Conservation (phyloP, 1,139 yeast genomes). For the Wickerhamiella pararugosa region DNA sequence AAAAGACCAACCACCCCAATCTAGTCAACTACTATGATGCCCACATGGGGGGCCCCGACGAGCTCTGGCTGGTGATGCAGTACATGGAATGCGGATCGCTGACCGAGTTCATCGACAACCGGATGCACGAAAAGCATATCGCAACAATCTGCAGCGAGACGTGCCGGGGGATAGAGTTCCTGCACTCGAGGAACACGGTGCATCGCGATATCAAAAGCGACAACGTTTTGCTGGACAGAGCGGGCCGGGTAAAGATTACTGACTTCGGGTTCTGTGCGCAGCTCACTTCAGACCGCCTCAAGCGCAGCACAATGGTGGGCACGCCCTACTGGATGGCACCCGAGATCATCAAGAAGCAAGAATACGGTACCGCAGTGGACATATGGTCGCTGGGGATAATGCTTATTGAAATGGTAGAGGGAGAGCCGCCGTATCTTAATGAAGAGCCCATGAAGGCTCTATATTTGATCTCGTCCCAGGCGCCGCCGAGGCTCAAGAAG, state of each 20-base stretch:
- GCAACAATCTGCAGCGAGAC: conserved; percentile 94
- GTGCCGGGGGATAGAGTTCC: conserved; percentile 63
- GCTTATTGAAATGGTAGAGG: conserved; percentile 98
- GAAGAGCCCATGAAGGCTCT: conserved; percentile 89
- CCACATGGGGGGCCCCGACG: conserved; percentile 38
- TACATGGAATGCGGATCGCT: conserved; percentile 96
- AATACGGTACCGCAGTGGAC: conserved; percentile 93
- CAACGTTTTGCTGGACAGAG: conserved; percentile 64
- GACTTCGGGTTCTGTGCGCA: conserved; percentile 84
- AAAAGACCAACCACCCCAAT: conserved; percentile 3
- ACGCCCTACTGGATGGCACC: conserved; percentile 99
- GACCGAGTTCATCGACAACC: conserved; percentile 85
- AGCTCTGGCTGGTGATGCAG: conserved; percentile 95
- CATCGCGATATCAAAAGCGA: conserved; percentile 96
- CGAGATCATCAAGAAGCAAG: conserved; percentile 85
- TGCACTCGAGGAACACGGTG: conserved; percentile 86
- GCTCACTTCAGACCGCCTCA: conserved; percentile 67
- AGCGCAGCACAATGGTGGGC: conserved; percentile 96
- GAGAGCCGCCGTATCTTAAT: conserved; percentile 93
- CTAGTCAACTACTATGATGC: conserved; percentile 33
- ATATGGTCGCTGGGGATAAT: conserved; percentile 96
- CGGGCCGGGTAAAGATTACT: conserved; percentile 77
- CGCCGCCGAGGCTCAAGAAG: conserved; percentile 83
- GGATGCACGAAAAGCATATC: conserved; percentile 91
- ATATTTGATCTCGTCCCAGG: conserved; percentile 86